Evolutionary conservation across 495 filamentous ascomycete species (phyloP), one percentile per base, ranked within the genome.

Genomic region (Hypoxylon subgilvum): DNA sequence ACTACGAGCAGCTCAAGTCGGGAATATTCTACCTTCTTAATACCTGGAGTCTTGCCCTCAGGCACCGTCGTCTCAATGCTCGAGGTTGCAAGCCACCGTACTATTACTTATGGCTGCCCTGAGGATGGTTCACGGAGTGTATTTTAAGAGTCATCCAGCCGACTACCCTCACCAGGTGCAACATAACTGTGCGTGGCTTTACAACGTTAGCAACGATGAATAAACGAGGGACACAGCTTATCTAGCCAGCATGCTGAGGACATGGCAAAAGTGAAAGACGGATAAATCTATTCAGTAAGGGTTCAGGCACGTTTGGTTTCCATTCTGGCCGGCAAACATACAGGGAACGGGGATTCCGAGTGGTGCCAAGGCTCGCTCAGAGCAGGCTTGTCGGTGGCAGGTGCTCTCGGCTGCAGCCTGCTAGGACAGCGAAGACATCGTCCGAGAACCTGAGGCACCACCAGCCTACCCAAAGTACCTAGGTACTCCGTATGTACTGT

Each of bases 401-500:
- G 27, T 51, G 25, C 39, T 55, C 1, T 32, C 39, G 4, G 50
- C 51, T 25, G 7, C 35, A 2, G 39, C 38, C 19, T 49, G 51
- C 30, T 46, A 28, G 32, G 39, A 55, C 23, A 61, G 16, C 18
- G 51, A 61, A 3, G 50, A 41, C 44, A 55, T 61, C 3, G n/a
- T 34, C 16, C 46, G 22, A 13, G 12, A 32, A 52, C n/a, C 18
- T 12, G 16, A 7, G 3, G n/a, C n/a, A n/a, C n/a, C n/a, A n/a
- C n/a, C n/a, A n/a, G n/a, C n/a, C n/a, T n/a, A n/a, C n/a, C n/a
- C n/a, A n/a, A n/a, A n/a, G n/a, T n/a, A n/a, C n/a, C n/a, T n/a
- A n/a, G n/a, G n/a, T n/a, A n/a, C n/a, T n/a, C n/a, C n/a, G n/a
- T n/a, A n/a, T n/a, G n/a, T n/a, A n/a, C n/a, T n/a, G n/a, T n/a